Base-by-base conservation (phyloP, 495 filamentous ascomycete genomes). In the Penicillium malachiteum region DNA sequence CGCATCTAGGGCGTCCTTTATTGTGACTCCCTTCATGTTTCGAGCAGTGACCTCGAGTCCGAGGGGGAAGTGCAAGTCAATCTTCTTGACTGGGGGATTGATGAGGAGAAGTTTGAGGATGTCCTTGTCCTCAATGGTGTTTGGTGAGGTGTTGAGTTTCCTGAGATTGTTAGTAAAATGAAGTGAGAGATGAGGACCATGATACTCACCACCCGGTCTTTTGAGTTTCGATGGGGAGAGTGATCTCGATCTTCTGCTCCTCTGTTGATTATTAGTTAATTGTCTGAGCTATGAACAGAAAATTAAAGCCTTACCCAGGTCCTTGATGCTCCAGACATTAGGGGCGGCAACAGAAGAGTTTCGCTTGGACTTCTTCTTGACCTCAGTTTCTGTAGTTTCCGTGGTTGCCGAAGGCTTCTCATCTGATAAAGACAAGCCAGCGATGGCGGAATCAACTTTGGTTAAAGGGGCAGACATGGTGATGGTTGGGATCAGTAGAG, bases 1-100 rank as follows among this genome's bases (percentile, higher is more conserved):
- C 61, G 89, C 92, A 71, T 96, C 91, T 67, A 96, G 69, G 52
- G 90, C 92, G 73, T 96, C 92, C 77, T 95, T 96, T 78, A 96
- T 90, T 38, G 92, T 96, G 58, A 96, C 91, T 35, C 92, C 92
- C 70, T 93, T 92, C 56, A 89, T 71, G 71, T 96, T 96, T 58
- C 92, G 82, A 59, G 91, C 92, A 38, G 89, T 90, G 64, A 96
- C 89, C 59, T 91, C 86, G 7, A 91, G 77, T n/a, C 92, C 92
- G 37, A 92, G 78, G 5, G 88, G 86, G 80, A 93, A 95, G 70
- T 90, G 84, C 10, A 96, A 79, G 77, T 96, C 90, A 73, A 96
- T 89, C 77, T 92, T 93, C 81, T 92, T 96, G 73, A 96, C 86
- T 8, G 86, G 85, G 37, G 92, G 92, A 17, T 72, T 84, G 68